Base-by-base conservation (phyloP, 345 rosid species). In the Heritiera fomes region DNA sequence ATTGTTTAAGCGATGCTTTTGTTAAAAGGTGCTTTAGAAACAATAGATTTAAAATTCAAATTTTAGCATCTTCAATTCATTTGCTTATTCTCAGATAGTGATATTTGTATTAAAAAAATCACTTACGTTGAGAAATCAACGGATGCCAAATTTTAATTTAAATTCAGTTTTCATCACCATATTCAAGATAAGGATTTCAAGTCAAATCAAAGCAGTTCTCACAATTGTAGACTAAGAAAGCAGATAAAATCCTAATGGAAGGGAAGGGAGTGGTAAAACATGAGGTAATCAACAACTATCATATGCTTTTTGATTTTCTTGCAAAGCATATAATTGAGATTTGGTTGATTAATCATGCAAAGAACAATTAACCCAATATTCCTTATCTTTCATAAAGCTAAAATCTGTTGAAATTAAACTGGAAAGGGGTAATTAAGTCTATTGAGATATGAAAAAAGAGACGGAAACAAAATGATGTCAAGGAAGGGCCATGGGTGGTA, bases 391-490 rank as follows among this genome's bases (percentile, higher is more conserved):
- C 41, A 32, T 62, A 62, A 3, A 30, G 41, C 32, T 30, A 38
- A 23, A 45, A 6, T 10, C 53, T 49, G 15, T 50, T 13, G 58
- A 53, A 53, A 3, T 3, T 30, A 60, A 28, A 1, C 28, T 6
- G 5, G 15, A 0, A 12, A 30, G 28, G 8, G 46, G 45, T 13
- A 71, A 71, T 28, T 28, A 71, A 71, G 61, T 60, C 23, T 15
- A 75, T 67, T 34, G 32, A 83, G 30, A 58, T 62, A 69, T 56
- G 59, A 63, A 50, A 73, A 66, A 38, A 56, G 38, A 32, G 58
- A 55, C 7, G 45, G 4, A 58, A 78, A 71, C 59, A 70, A 73
- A 72, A 80, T 69, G 78, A 34, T 78, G 67, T 32, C 5, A 32
- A n/a, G 7, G 8, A n/a, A 56, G 61, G 67, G 18, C 41, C 18